phyloP scores from a whole-genome alignment of 129 eudicot species.

The Lonicera japonica region DNA sequence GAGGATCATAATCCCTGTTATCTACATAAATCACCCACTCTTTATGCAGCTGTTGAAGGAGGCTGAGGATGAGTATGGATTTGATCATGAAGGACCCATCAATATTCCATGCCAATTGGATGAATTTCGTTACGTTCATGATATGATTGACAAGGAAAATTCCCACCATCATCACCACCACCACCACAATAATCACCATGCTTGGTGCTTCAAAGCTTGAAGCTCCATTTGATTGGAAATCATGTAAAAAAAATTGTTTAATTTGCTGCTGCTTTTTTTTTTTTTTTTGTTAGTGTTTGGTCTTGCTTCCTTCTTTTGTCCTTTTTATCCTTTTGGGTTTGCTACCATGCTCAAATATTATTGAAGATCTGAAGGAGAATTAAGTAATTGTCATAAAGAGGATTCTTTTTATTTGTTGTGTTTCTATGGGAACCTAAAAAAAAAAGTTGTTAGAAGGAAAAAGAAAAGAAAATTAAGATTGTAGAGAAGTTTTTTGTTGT shows the following conservation, averaged over 20 bases:
- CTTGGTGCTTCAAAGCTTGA: conserved; percentile 71
- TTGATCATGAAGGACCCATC: conserved; percentile 67
- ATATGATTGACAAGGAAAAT: conserved; percentile 44
- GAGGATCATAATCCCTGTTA: conserved; percentile 65
- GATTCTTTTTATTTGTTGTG: no score
- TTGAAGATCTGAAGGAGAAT: no score
- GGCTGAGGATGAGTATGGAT: conserved; percentile 91
- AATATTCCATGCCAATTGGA: conserved; percentile 75
- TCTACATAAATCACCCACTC: conserved; percentile 71
- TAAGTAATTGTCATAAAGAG: no score
- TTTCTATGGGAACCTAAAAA: no score
- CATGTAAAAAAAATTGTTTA: background rate
- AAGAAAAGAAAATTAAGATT: no score
- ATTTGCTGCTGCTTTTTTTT: background rate
- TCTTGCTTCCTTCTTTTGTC: no score
- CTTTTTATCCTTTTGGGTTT: no score
- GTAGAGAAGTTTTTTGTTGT: no score
- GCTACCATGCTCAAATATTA: no score
- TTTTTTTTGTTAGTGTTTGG: no score
- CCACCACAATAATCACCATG: conserved; percentile 32
- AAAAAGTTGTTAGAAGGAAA: no score
- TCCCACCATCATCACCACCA: conserved; percentile 25
- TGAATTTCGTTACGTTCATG: conserved; percentile 50
- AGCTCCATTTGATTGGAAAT: background rate
- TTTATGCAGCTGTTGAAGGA: conserved; percentile 64